These are phyloP conservation scores for Saccharum officinarum DNA, from an alignment of 176 grass and related monocot species.

Conservation along the genomic window DNA sequence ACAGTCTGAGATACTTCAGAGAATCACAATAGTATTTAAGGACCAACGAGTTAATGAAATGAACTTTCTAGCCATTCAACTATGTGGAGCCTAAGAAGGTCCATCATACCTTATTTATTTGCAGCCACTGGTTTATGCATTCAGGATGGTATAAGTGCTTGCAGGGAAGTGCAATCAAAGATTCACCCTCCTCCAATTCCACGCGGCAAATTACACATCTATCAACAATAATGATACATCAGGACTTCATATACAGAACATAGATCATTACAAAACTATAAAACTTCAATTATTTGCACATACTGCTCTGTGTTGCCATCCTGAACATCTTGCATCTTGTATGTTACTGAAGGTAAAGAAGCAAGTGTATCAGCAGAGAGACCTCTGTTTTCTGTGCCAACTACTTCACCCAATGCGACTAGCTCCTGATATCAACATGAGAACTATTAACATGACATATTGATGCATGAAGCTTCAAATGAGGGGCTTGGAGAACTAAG, in stretches of 20 bases:
- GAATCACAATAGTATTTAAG: not conserved
- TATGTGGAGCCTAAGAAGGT: not conserved
- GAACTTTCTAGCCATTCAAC: constrained; percentile 6
- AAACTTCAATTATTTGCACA: constrained; percentile 45
- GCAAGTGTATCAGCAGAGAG: constrained; percentile 85
- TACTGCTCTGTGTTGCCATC: constrained; percentile 92
- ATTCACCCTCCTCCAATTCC: constrained; percentile 95
- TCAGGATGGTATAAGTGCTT: constrained; percentile 90
- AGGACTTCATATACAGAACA: not conserved
- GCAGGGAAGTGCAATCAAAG: constrained; percentile 82
- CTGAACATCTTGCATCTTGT: constrained; percentile 76
- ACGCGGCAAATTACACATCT: constrained; percentile 97
- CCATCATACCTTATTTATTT: constrained; percentile 92
- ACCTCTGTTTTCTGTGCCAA: constrained; percentile 94
- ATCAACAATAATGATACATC: constrained; percentile 36
- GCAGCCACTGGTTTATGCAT: constrained; percentile 97
- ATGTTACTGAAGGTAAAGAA: constrained; percentile 87
- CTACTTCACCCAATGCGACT: constrained; percentile 88
- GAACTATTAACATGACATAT: constrained; percentile 20
- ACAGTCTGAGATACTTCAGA: not conserved
- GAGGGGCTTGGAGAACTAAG: not conserved
- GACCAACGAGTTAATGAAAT: not conserved
- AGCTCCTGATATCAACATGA: constrained; percentile 66
- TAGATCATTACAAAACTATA: constrained; percentile 18
- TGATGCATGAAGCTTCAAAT: constrained; percentile 12